These are phyloP conservation scores for Neurospora sp. DNA, from an alignment of 495 filamentous ascomycete genomes.

Conservation along the genomic window DNA sequence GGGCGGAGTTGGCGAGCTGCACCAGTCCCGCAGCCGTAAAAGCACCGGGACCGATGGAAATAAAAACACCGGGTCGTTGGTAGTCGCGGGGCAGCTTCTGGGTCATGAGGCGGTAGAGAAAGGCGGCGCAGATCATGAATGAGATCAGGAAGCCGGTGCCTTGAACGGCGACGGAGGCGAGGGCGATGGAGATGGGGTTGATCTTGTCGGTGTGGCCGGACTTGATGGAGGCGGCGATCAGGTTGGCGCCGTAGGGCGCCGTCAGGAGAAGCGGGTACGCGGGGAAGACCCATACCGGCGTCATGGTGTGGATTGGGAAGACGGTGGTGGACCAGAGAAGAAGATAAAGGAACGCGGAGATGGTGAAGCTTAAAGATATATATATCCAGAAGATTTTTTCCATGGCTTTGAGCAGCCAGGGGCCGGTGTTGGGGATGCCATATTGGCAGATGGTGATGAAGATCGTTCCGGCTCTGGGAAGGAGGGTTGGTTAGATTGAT, in stretches of 20 bases:
- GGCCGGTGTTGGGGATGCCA: slow-evolving; percentile 52
- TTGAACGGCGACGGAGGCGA: slow-evolving; percentile 64
- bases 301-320: slow-evolving; percentile 82
- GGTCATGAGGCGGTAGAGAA: slow-evolving; percentile 83
- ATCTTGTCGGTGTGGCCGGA: slow-evolving; percentile 26
- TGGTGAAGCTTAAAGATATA: slow-evolving; percentile 42
- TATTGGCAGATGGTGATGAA: slow-evolving; percentile 74
- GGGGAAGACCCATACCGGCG: slow-evolving; percentile 85
- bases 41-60: slow-evolving; percentile 66
- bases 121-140: slow-evolving; percentile 77
- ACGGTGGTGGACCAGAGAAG: slow-evolving; percentile 52
- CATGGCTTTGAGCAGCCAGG: slow-evolving; percentile 57
- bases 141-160: slow-evolving; percentile 79
- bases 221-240: slow-evolving; percentile 39
- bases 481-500: background rate
- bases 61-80: slow-evolving; percentile 73
- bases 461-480: slow-evolving; percentile 55
- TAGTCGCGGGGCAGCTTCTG: slow-evolving; percentile 74
- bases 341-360: slow-evolving; percentile 62
- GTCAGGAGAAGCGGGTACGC: slow-evolving; percentile 77
- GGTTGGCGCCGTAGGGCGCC: slow-evolving; percentile 61
- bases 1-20: slow-evolving; percentile 30
- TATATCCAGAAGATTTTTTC: slow-evolving; percentile 67
- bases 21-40: slow-evolving; percentile 68
- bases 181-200: slow-evolving; percentile 51